A percentile compares a stretch with the other conserved stretches of the same genome.
These are phyloP conservation scores for Cynara cardunculus DNA, from an alignment of 129 eudicot genomes.

Conservation along the genomic window DNA sequence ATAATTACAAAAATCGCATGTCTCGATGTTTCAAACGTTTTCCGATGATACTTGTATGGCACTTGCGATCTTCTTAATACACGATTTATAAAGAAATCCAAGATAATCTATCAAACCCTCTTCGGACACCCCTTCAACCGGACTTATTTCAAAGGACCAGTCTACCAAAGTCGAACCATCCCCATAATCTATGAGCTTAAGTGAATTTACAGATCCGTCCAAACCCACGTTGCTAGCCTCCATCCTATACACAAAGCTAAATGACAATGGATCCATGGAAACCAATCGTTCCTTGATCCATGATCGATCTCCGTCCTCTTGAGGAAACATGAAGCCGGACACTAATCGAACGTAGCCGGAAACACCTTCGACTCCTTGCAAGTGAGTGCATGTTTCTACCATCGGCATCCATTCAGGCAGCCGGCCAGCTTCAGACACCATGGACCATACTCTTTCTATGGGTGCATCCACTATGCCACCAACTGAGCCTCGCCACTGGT, in stretches of 20 bases:
- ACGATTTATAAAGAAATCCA: conserved; percentile 61
- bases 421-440: conserved; percentile 43
- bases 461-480: conserved; percentile 69
- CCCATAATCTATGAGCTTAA: conserved; percentile 55
- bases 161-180: conserved; percentile 55
- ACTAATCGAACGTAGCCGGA: conserved; percentile 61
- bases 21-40: background rate
- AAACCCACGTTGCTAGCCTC: conserved; percentile 71
- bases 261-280: conserved; percentile 37
- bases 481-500: conserved; percentile 59
- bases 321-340: conserved; percentile 77
- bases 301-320: conserved; percentile 68
- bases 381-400: conserved; percentile 64
- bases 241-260: conserved; percentile 44
- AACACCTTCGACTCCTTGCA: conserved; percentile 56
- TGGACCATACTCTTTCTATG: conserved; percentile 55
- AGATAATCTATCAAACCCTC: conserved; percentile 55
- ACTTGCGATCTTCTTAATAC: conserved; percentile 56
- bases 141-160: conserved; percentile 61
- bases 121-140: conserved; percentile 55
- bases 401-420: conserved; percentile 77
- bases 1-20: background rate
- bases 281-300: conserved; percentile 70
- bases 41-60: conserved; percentile 38
- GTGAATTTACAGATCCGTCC: conserved; percentile 58